phyloP scores from a whole-genome alignment of 2,329 filamentous ascomycete genomes.

The Hypoxylon sp. region DNA sequence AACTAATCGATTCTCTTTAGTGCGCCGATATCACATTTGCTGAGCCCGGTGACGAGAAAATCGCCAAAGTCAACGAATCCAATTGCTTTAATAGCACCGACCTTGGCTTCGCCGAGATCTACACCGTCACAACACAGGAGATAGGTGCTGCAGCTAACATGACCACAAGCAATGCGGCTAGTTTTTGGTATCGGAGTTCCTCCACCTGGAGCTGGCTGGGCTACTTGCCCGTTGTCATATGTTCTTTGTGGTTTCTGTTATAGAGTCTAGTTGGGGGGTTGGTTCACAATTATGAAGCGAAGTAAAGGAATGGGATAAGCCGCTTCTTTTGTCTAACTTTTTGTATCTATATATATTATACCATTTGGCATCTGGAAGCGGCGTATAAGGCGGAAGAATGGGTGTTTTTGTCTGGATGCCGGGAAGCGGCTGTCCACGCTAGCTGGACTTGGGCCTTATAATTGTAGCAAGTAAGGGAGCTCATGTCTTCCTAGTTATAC shows the following conservation, averaged over 20 bases:
- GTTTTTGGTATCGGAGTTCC: slow-evolving; percentile 44
- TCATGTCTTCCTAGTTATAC: slow-evolving; percentile 20
- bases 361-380: slow-evolving; percentile 33
- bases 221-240: slow-evolving; percentile 61
- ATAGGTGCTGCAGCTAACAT: slow-evolving; percentile 57
- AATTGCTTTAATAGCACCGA: slow-evolving; percentile 93
- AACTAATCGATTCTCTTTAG: slow-evolving; percentile 61
- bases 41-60: slow-evolving; percentile 76
- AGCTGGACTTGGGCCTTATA: slow-evolving; percentile 14
- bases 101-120: slow-evolving; percentile 83
- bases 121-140: slow-evolving; percentile 72
- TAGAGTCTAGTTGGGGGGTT: slow-evolving; percentile 44
- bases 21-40: slow-evolving; percentile 96
- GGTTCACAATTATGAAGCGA: not conserved
- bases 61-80: slow-evolving; percentile 79
- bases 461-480: slow-evolving; percentile 5
- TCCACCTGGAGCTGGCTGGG: slow-evolving; percentile 55
- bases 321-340: slow-evolving; percentile 5
- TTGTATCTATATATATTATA: slow-evolving; percentile 39
- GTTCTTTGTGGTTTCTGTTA: slow-evolving; percentile 59
- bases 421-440: not conserved
- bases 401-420: slow-evolving; percentile 9
- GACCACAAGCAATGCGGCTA: slow-evolving; percentile 52
- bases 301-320: not conserved
- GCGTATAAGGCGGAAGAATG: slow-evolving; percentile 28